A percentile compares a stretch with the other conserved stretches of the same genome.
These are phyloP conservation scores for Ophiostoma populinum DNA, from an alignment of 2,329 filamentous ascomycete species.

Conservation along the genomic window DNA sequence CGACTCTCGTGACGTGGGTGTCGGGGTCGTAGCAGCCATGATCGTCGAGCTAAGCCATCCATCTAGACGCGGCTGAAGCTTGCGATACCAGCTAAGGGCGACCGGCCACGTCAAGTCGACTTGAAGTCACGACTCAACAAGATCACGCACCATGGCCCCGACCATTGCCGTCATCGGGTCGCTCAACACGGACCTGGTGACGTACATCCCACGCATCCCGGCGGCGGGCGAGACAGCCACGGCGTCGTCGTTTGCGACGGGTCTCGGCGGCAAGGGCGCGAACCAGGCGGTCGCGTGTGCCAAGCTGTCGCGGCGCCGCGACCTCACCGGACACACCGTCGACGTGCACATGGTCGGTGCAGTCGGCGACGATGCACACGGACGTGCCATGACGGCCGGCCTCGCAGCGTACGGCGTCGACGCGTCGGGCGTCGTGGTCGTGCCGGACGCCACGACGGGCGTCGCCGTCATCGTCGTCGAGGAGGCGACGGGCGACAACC, in stretches of 20 bases:
- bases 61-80: not conserved
- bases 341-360: constrained; percentile 55
- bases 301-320: constrained; percentile 49
- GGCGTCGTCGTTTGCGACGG: constrained; percentile 57
- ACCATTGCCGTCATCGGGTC: constrained; percentile 76
- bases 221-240: constrained; percentile 76
- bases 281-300: constrained; percentile 88
- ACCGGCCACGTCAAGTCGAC: not conserved
- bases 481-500: constrained; percentile 53
- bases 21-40: no score
- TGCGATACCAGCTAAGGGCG: not conserved
- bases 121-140: not conserved
- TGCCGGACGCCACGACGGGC: constrained; percentile 40
- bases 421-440: constrained; percentile 30
- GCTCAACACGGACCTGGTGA: constrained; percentile 86
- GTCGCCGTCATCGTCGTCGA: constrained; percentile 64
- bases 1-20: no score
- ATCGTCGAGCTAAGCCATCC: no score
- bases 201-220: constrained; percentile 70
- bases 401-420: constrained; percentile 46
- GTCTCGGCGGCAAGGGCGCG: constrained; percentile 82
- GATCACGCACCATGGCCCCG: constrained; percentile 13
- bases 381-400: constrained; percentile 36
- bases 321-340: constrained; percentile 15
- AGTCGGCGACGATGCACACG: constrained; percentile 56